Evolutionary conservation across 768 basidiomycete genomes (phyloP), one percentile per base, ranked within the genome.

Genomic region (Mycena epipterygia): DNA sequence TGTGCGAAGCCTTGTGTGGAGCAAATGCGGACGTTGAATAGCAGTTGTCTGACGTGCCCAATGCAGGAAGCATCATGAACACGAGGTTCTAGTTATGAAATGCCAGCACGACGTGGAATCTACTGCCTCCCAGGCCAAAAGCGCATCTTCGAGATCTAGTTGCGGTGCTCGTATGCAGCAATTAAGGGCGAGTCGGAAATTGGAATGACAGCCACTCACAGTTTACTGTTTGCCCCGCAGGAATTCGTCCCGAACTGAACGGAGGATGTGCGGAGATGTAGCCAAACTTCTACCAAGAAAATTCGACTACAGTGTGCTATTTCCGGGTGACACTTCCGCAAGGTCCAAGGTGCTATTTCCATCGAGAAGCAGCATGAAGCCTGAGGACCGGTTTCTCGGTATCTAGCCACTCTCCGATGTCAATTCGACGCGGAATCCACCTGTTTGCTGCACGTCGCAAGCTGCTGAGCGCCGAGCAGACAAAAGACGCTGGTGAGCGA

Each of bases 11-110:
- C 49, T 17, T 35, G 48, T 51, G 61, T 51, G 61, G 61, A 49
- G 61, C n/a, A 63, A 52, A 63, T 52, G 49, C 61, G 46, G 49
- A 30, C 58, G 58, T 44, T 58, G 35, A 29, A 32, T 52, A 32
- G 30, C 51, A 52, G 51, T 29, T 29, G 51, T 41, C 39, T 41
- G 7, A 11, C 39, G 39, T 41, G 16, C 12, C 14, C 39, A n/a
- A n/a, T n/a, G 35, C 14, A 37, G 35, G 8, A 37, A 37, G 35
- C 14, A 37, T 6, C 35, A 37, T 37, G 14, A 14, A 37, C 35
- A 41, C 39, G 7, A 41, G 16, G 39, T 52, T 23, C 30, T 29
- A 52, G 17, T 29, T 52, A 30, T 21, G n/a, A n/a, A n/a, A n/a
- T n/a, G n/a, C n/a, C n/a, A n/a, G 51, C 51, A 52, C 51, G 30